Conservation (phyloP, 2,329 filamentous ascomycete genomes). For the Dendrostoma leiphaemia region DNA sequence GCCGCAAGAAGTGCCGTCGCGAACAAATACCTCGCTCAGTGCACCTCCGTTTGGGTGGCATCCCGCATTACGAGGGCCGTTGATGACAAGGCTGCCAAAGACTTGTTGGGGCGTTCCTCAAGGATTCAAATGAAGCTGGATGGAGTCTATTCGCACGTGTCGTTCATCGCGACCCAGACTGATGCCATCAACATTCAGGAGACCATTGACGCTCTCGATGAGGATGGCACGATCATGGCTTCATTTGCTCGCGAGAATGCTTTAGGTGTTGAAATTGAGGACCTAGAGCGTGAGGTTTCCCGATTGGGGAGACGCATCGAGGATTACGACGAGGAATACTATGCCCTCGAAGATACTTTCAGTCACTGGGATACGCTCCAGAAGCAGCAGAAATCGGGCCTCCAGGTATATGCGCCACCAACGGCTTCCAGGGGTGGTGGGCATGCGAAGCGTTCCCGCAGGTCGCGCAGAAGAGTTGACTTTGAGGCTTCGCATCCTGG, state of each 20-base stretch:
- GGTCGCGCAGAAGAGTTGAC: too few relatives aligned
- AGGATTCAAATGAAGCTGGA: conserved; percentile 60
- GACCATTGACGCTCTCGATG: neutral
- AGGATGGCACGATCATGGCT: neutral
- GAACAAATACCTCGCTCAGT: conserved; percentile 58
- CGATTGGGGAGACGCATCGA: too few relatives aligned
- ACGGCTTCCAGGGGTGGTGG: too few relatives aligned
- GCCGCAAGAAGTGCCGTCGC: conserved; percentile 57
- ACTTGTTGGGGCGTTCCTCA: conserved; percentile 54
- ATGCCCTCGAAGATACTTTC: too few relatives aligned
- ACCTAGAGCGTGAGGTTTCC: too few relatives aligned
- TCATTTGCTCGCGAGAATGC: neutral
- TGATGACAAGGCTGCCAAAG: conserved; percentile 57
- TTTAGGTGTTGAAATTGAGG: too few relatives aligned
- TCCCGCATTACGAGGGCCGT: conserved; percentile 60
- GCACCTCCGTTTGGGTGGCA: conserved; percentile 59
- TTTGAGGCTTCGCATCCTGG: too few relatives aligned
- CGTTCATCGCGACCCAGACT: conserved; percentile 63
- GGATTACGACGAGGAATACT: too few relatives aligned
- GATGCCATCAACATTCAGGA: conserved; percentile 50
- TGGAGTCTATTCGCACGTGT: conserved; percentile 49
- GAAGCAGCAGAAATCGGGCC: too few relatives aligned
- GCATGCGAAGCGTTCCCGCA: too few relatives aligned
- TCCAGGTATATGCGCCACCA: too few relatives aligned
- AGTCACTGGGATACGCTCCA: too few relatives aligned